These are phyloP conservation scores for Davidsoniella australis DNA, from an alignment of 2,329 filamentous ascomycete genomes.

Conservation along the genomic window DNA sequence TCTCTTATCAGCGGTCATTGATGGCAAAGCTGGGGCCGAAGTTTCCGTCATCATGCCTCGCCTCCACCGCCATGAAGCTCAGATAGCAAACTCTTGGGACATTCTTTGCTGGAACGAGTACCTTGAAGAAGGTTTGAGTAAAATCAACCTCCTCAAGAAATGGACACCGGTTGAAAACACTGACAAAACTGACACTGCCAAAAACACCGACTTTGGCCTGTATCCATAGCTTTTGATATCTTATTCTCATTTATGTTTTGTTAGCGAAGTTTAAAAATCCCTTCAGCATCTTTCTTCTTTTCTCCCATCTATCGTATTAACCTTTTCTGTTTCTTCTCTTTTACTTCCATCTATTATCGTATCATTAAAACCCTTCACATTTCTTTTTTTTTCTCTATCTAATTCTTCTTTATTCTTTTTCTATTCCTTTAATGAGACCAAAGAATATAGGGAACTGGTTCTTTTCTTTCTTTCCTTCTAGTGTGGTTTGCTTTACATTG, in stretches of 20 bases:
- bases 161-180: conserved; percentile 1
- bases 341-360: background rate
- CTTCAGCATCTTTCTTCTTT: background rate
- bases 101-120: conserved; percentile 34
- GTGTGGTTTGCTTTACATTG: background rate
- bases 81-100: conserved; percentile 27
- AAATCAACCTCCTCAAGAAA: background rate
- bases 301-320: background rate
- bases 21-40: conserved; percentile 20
- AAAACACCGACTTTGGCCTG: conserved; percentile 8
- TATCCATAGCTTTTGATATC: conserved; percentile 4
- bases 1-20: conserved; percentile 26
- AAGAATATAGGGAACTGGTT: background rate
- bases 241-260: background rate
- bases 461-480: background rate
- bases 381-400: background rate
- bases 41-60: conserved; percentile 21
- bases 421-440: background rate
- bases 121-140: conserved; percentile 14
- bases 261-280: background rate
- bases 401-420: conserved; percentile 3
- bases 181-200: background rate
- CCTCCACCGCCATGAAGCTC: conserved; percentile 24
- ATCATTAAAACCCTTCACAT: background rate
- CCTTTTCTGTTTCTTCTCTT: background rate